Evolutionary conservation across 1,284 basidiomycete genomes (phyloP).

Genomic region (Sparassis latifolia): DNA sequence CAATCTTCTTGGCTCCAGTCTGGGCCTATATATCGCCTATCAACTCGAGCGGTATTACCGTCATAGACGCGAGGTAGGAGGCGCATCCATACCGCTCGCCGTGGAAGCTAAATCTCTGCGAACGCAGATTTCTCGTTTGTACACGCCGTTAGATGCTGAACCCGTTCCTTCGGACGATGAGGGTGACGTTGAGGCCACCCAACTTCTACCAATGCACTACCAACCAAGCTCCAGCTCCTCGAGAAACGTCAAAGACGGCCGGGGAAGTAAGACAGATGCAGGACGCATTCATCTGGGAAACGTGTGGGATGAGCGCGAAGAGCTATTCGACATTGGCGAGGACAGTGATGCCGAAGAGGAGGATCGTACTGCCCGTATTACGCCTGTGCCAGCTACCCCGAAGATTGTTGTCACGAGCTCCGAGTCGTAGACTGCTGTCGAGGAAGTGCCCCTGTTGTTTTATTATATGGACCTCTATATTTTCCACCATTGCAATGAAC

Average conservation of each 20-base stretch:
- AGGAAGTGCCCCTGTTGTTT: background rate
- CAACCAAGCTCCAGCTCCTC: slow-evolving; percentile 8
- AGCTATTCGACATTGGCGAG: slow-evolving; percentile 64
- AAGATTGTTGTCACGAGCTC: slow-evolving; percentile 19
- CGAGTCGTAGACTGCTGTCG: slow-evolving; percentile 4
- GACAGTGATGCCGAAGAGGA: slow-evolving; percentile 50
- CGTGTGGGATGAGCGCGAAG: slow-evolving; percentile 76
- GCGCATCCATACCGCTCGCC: no score
- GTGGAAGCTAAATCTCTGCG: no score
- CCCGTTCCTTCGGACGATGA: slow-evolving; percentile 44
- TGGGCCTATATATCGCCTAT: slow-evolving; percentile 66
- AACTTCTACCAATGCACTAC: slow-evolving; percentile 52
- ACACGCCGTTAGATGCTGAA: slow-evolving; percentile 57
- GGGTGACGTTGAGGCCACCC: slow-evolving; percentile 45
- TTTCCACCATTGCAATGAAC: background rate
- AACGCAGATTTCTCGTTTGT: slow-evolving; percentile 63
- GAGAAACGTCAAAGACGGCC: slow-evolving; percentile 13
- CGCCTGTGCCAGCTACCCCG: slow-evolving; percentile 12
- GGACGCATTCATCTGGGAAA: slow-evolving; percentile 40
- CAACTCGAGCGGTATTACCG: slow-evolving; percentile 70
- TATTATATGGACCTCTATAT: background rate
- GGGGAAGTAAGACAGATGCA: slow-evolving; percentile 10
- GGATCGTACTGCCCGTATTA: slow-evolving; percentile 2
- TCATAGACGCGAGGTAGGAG: slow-evolving; percentile 60
- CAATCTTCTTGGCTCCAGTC: slow-evolving; percentile 71